A percentile compares a stretch with the other conserved stretches of the same genome.
phyloP scores from a whole-genome alignment of 1,284 basidiomycete genomes.

The Leccinum fallax region DNA sequence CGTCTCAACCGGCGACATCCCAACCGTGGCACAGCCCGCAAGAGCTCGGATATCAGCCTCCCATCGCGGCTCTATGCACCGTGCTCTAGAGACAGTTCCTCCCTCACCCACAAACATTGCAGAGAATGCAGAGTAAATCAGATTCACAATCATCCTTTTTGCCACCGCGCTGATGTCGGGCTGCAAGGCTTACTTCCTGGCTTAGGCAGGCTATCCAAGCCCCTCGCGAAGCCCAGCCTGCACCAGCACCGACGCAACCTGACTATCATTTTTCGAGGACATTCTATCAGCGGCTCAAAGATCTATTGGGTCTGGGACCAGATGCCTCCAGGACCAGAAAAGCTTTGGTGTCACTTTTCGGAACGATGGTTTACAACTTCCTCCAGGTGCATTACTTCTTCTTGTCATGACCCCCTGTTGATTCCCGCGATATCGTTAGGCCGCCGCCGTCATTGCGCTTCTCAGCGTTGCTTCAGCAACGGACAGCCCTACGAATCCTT shows the following conservation, averaged over 20 bases:
- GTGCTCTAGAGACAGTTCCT: slow-evolving; percentile 21
- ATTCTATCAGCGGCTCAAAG: slow-evolving; percentile 34
- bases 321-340: slow-evolving; percentile 57
- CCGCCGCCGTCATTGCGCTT: slow-evolving; percentile 55
- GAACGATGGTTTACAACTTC: slow-evolving; percentile 55
- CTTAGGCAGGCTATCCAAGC: slow-evolving; percentile 28
- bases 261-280: slow-evolving; percentile 15
- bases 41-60: slow-evolving; percentile 34
- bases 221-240: slow-evolving; percentile 14
- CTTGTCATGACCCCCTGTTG: slow-evolving; percentile 5
- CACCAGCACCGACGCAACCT: slow-evolving; percentile 7
- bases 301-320: slow-evolving; percentile 60
- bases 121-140: slow-evolving; percentile 26
- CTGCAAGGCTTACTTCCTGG: slow-evolving; percentile 27
- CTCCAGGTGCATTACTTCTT: slow-evolving; percentile 50
- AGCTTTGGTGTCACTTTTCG: slow-evolving; percentile 57
- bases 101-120: slow-evolving; percentile 24
- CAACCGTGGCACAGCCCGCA: slow-evolving; percentile 25
- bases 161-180: slow-evolving; percentile 24
- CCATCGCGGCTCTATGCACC: slow-evolving; percentile 30
- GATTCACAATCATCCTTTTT: slow-evolving; percentile 6
- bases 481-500: slow-evolving; percentile 49
- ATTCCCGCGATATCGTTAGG: slow-evolving; percentile 39
- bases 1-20: slow-evolving; percentile 40
- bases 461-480: slow-evolving; percentile 52